These are phyloP conservation scores for Bolboschoenoplectus hybrid DNA, from an alignment of 202 grass and related monocot genomes.

Conservation along the genomic window DNA sequence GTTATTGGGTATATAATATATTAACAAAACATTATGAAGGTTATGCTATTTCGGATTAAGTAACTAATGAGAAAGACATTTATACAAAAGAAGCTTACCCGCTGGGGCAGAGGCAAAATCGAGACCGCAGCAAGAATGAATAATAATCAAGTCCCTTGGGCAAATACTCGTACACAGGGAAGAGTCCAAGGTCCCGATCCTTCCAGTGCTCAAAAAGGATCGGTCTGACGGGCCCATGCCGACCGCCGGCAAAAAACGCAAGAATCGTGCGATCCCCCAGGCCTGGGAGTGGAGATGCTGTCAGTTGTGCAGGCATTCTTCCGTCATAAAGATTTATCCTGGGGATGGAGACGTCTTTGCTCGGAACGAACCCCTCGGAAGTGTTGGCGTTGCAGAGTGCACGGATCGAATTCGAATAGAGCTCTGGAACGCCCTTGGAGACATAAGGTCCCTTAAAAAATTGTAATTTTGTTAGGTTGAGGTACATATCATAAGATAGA, in stretches of 20 bases:
- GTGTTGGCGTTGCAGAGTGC: slow-evolving; percentile 75
- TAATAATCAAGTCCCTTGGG: slow-evolving; percentile 46
- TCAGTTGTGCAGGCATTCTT: slow-evolving; percentile 49
- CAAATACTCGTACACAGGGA: slow-evolving; percentile 62
- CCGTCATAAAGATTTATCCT: slow-evolving; percentile 60
- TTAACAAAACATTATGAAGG: not conserved
- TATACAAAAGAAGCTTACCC: slow-evolving; percentile 30
- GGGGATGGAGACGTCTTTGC: slow-evolving; percentile 61
- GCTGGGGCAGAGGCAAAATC: slow-evolving; percentile 82
- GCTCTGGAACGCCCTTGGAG: slow-evolving; percentile 47
- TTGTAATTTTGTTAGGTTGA: not conserved
- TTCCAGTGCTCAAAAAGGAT: slow-evolving; percentile 62
- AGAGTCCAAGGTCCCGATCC: slow-evolving; percentile 34
- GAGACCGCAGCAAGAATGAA: slow-evolving; percentile 48
- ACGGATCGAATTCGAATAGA: slow-evolving; percentile 51
- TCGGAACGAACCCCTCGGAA: slow-evolving; percentile 59
- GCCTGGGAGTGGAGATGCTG: slow-evolving; percentile 5
- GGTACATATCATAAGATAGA: not conserved
- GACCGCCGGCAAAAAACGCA: slow-evolving; percentile 67
- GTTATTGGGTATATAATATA: not conserved
- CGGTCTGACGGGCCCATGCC: slow-evolving; percentile 52
- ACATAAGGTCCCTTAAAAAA: slow-evolving; percentile 45
- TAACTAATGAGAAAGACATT: not conserved
- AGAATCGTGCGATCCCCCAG: slow-evolving; percentile 41
- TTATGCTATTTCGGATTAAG: not conserved